Base-by-base conservation (phyloP, 306 rosid genomes). In the Betula pendula region DNA sequence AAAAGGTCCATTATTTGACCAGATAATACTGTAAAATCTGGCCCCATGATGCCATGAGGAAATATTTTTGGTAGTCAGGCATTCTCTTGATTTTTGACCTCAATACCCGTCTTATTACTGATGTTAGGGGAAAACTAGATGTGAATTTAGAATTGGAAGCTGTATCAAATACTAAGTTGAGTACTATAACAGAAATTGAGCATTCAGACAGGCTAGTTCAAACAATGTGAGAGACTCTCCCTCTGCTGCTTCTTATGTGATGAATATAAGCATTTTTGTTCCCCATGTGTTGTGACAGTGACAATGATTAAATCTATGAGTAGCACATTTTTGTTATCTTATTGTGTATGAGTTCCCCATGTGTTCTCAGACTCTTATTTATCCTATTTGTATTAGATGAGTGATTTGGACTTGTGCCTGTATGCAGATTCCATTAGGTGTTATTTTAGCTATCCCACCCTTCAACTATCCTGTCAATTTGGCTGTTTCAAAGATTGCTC, bases 391-490 rank as follows among this genome's bases (percentile, higher is more conserved):
- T 53, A n/a, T 6, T 53, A 20, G 27, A 53, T 53, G 60, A 20
- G 12, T 53, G 9, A 53, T 20, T 53, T 20, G 60, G 55, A 6
- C 55, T 50, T n/a, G 27, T 7, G 25, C 24, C 60, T 20, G 2
- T 53, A 8, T 56, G 72, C 92, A 95, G 99, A 89, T 95, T 78
- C 99, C 99, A 76, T 81, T 95, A n/a, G 99, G 99, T 60, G 99
- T 95, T 76, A 79, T 95, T 81, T 85, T 95, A 75, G 99, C 99
- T 77, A 92, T 95, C 85, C 99, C 99, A 10, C 99, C 99, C 44
- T 95, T 95, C 73, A 95, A 95, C 85, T 95, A 95, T 77, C 99
- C 99, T 3, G 99, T 95, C 76, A 95, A 95, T 76, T 92, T 95
- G 47, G 97, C 99, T 24, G 99, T 95, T 80, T 95, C 99, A 6